Conservation (phyloP, 106 monocot species). For the Acanthochlamys bracteata region DNA sequence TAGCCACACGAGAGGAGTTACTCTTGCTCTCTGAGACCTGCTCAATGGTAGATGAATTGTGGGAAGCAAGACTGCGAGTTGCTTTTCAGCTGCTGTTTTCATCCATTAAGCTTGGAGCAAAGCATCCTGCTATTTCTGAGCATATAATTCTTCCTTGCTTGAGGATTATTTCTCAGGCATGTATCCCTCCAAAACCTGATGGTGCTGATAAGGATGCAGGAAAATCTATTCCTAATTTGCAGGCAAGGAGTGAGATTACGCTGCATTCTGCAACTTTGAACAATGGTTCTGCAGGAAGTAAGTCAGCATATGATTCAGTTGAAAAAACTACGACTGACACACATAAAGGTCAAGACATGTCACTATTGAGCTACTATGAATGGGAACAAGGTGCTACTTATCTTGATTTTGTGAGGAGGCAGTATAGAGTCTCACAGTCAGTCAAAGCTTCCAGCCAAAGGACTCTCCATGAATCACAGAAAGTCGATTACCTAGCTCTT, state of each 20-base stretch:
- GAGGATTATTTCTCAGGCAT: slow-evolving; percentile 94
- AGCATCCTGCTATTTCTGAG: slow-evolving; percentile 94
- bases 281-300: slow-evolving; percentile 22
- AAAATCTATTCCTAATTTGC: slow-evolving; percentile 23
- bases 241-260: slow-evolving; percentile 40
- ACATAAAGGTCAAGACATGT: slow-evolving; percentile 52
- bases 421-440: slow-evolving; percentile 76
- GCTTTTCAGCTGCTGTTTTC: slow-evolving; percentile 91
- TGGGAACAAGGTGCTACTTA: slow-evolving; percentile 97
- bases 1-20: slow-evolving; percentile 87
- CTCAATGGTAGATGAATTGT: slow-evolving; percentile 86
- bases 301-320: slow-evolving; percentile 29
- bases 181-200: slow-evolving; percentile 88
- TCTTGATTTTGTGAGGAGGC: slow-evolving; percentile 95
- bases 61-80: slow-evolving; percentile 90
- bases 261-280: slow-evolving; percentile 20
- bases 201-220: slow-evolving; percentile 43
- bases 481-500: slow-evolving; percentile 65
- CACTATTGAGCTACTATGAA: slow-evolving; percentile 82
- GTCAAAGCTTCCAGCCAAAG: slow-evolving; percentile 52
- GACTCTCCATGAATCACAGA: slow-evolving; percentile 55
- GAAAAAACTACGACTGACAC: slow-evolving; percentile 40
- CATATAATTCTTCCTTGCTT: slow-evolving; percentile 97
- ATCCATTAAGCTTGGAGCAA: slow-evolving; percentile 88
- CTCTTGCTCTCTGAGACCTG: slow-evolving; percentile 84